These are phyloP conservation scores for Phlegmacium glaucopus DNA, from an alignment of 768 basidiomycete genomes.

Conservation along the genomic window DNA sequence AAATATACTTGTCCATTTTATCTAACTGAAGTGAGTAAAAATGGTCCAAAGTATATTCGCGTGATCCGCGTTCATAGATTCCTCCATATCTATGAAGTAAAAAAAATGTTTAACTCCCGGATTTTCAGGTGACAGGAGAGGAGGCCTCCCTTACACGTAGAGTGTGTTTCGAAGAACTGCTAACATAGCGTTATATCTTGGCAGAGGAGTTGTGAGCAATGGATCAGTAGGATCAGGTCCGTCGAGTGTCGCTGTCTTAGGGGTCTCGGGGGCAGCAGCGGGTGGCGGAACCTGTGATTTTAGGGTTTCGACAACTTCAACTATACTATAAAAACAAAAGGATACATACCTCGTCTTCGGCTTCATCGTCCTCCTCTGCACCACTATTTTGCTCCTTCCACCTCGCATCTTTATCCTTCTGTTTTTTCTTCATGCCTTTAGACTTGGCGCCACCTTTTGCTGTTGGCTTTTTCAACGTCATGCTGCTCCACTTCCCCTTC, in stretches of 20 bases:
- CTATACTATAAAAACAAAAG: neutral
- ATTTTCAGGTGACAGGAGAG: neutral
- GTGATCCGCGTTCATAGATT: constrained; percentile 77
- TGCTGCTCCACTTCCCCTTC: constrained; percentile 74
- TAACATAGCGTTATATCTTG: constrained; percentile 87
- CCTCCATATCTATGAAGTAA: constrained; percentile 68
- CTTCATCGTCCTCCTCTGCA: constrained; percentile 15
- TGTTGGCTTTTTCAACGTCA: constrained; percentile 69
- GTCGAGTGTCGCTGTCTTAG: constrained; percentile 1
- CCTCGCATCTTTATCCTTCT: constrained; percentile 16
- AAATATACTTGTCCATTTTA: constrained; percentile 76
- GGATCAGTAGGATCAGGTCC: constrained; percentile 61
- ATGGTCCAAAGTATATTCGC: constrained; percentile 88
- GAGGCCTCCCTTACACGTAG: constrained; percentile 68
- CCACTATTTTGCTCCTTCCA: constrained; percentile 17
- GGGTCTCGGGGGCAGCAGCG: too few species aligned
- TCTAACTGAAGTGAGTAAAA: constrained; percentile 82
- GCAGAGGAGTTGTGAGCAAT: constrained; percentile 55
- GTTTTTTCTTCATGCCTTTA: constrained; percentile 40
- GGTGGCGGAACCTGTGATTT: too few species aligned
- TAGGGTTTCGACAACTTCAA: neutral
- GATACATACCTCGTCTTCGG: constrained; percentile 7
- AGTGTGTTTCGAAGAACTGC: constrained; percentile 80
- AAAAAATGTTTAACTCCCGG: neutral
- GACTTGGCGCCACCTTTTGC: constrained; percentile 22